Conservation (phyloP, 768 basidiomycete genomes). For the Scleroderma citrinum region DNA sequence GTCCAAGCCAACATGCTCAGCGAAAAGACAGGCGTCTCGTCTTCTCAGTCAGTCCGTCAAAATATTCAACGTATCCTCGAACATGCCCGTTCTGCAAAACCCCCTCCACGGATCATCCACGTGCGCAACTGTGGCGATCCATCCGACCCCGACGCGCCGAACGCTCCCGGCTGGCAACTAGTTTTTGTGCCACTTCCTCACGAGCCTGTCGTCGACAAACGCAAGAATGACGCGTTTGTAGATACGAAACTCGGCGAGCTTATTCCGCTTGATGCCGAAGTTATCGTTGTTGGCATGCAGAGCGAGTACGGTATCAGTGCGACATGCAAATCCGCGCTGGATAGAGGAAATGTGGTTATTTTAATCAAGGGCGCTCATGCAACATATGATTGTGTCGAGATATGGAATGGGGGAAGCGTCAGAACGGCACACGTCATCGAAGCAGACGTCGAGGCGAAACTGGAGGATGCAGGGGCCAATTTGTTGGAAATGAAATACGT, state of each 20-base stretch:
- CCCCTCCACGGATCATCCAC: slow-evolving; percentile 57
- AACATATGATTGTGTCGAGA: slow-evolving; percentile 61
- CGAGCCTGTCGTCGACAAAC: slow-evolving; percentile 59
- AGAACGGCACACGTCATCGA: slow-evolving; percentile 49
- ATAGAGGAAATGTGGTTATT: slow-evolving; percentile 60
- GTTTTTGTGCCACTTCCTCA: slow-evolving; percentile 43
- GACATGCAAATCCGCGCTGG: slow-evolving; percentile 58
- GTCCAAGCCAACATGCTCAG: slow-evolving; percentile 51
- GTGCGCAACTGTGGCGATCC: slow-evolving; percentile 59
- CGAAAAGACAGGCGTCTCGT: slow-evolving; percentile 48
- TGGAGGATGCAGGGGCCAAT: slow-evolving; percentile 64
- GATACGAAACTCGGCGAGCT: slow-evolving; percentile 49
- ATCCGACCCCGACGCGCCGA: slow-evolving; percentile 55
- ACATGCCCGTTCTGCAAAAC: slow-evolving; percentile 41
- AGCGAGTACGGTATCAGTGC: slow-evolving; percentile 56
- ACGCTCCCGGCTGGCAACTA: slow-evolving; percentile 56
- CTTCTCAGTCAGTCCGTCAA: slow-evolving; percentile 33
- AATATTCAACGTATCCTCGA: slow-evolving; percentile 48
- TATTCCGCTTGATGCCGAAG: slow-evolving; percentile 49
- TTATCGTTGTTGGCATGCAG: slow-evolving; percentile 62
- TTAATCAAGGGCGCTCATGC: slow-evolving; percentile 61
- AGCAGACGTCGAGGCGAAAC: slow-evolving; percentile 56
- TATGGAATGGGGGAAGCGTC: slow-evolving; percentile 49
- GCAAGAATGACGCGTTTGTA: slow-evolving; percentile 65
- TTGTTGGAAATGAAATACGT: slow-evolving; percentile 65